phyloP scores from a whole-genome alignment of 768 basidiomycete genomes.

The Collybiopsis luxurians region DNA sequence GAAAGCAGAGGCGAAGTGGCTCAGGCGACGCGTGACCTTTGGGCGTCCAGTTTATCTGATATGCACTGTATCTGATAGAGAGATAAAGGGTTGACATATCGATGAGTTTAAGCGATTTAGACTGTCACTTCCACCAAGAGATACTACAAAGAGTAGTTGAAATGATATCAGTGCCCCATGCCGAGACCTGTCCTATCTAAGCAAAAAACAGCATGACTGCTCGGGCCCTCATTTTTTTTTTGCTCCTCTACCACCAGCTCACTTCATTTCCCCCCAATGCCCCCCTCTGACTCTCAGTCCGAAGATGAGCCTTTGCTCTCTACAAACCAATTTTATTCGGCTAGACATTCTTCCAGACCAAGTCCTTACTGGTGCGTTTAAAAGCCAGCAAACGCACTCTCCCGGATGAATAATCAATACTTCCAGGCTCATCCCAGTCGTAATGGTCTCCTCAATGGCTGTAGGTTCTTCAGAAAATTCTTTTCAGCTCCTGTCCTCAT shows the following conservation, averaged over 20 bases:
- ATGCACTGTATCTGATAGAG: no score
- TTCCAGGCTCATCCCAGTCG: slow-evolving; percentile 70
- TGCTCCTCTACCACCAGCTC: no score
- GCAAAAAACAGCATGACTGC: no score
- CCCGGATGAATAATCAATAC: slow-evolving; percentile 6
- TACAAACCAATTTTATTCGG: neutral
- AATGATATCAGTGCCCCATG: no score
- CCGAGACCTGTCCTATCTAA: no score
- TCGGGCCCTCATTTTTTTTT: slow-evolving; percentile 1
- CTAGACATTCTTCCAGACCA: slow-evolving; percentile 27
- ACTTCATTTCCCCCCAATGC: neutral
- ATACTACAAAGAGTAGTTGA: no score
- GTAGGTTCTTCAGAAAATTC: slow-evolving; percentile 34
- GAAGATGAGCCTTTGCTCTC: slow-evolving; percentile 8
- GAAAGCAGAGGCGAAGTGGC: no score
- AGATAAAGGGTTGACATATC: no score
- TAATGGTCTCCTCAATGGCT: slow-evolving; percentile 61
- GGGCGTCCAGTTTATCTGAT: no score
- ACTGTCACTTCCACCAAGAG: no score
- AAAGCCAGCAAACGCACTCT: neutral
- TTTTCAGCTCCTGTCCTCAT: neutral
- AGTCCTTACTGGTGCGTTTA: slow-evolving; percentile 43
- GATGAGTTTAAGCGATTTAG: no score
- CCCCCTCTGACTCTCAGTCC: neutral
- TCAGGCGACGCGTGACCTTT: no score